A percentile compares a stretch with the other conserved stretches of the same genome.
Conservation (phyloP, 306 rosid species). For the Castanospermum australe region DNA sequence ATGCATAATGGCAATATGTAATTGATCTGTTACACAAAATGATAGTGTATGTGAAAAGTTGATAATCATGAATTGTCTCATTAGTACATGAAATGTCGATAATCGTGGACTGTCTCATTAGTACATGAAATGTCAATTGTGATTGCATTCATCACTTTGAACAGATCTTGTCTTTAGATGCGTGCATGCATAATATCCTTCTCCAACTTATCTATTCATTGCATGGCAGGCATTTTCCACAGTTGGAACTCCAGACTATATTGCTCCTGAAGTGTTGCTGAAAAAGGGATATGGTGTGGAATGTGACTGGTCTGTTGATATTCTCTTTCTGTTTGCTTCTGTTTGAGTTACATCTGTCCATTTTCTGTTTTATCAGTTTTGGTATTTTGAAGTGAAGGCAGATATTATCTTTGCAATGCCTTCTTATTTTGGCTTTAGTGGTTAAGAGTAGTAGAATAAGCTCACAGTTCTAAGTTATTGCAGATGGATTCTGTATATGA, state of each 20-base stretch:
- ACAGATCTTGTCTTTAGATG: neutral
- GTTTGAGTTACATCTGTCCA: constrained; percentile 1
- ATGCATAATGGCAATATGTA: neutral
- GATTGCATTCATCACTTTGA: constrained; percentile 10
- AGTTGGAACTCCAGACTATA: constrained; percentile 93
- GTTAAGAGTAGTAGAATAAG: neutral
- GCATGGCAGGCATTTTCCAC: constrained; percentile 82
- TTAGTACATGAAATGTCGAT: neutral
- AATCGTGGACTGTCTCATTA: neutral
- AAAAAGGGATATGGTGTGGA: constrained; percentile 88
- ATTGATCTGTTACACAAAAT: neutral
- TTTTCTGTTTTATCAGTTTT: neutral
- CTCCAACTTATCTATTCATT: constrained; percentile 24
- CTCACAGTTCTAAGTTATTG: neutral
- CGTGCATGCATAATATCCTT: constrained; percentile 24
- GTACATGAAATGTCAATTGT: neutral
- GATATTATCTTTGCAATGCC: neutral
- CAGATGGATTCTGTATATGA: neutral
- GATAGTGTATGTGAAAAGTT: neutral
- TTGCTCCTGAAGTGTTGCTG: constrained; percentile 88
- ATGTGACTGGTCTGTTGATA: constrained; percentile 77
- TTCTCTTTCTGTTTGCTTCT: constrained; percentile 8
- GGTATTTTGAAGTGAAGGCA: constrained; percentile 21
- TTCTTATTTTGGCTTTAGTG: neutral
- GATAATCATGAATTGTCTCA: neutral